Evolutionary conservation across 2,329 filamentous ascomycete species (phyloP), one percentile per base, ranked within the genome.

Genomic region (Blumeria graminis): DNA sequence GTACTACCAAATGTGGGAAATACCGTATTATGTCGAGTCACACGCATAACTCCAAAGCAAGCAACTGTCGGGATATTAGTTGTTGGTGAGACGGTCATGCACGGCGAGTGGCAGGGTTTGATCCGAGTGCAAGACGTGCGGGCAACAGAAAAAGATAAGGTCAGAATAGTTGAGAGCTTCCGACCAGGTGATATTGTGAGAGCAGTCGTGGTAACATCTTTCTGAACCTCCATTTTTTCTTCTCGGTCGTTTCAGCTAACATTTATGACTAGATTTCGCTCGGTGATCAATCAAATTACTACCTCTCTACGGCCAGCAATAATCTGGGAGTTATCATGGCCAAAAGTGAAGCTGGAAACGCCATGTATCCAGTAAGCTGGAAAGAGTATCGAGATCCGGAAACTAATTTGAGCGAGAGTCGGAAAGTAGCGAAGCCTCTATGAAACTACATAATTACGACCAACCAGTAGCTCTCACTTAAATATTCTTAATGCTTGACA

Each of bases 301-400:
- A 95, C 68, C 76, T 94, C n/a, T 85, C 82, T 32, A 98, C 92
- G 1, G 87, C 88, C 33, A 80, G 80, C 62, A 96, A 98, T 69
- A 85, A 94, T 67, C 74, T 94, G 43, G 92, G 92, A 1, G 90
- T 96, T 58, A 85, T 98, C 41, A 86, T 96, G 80, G 92, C 90
- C 9, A 82, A 78, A 62, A 93, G 87, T 66, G 87, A 94, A 67
- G 78, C 77, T 1, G 89, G 89, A 0, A 90, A 93, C 69, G 78
- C 84, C 63, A 94, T 96, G 88, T 84, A 84, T 64, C 90, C 92
- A 1, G 77, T 94, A 56, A 93, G 82, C 69, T 98, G 92, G 92
- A 93, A 83, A 71, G 90, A 96, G 70, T 94, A 93, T 71, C 77
- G 78, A 65, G 90, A 96, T 71, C 80, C 81, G 0, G 79, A 83